Conservation (phyloP, 2,329 filamentous ascomycete genomes). For the Phyllosticta citribraziliensis region DNA sequence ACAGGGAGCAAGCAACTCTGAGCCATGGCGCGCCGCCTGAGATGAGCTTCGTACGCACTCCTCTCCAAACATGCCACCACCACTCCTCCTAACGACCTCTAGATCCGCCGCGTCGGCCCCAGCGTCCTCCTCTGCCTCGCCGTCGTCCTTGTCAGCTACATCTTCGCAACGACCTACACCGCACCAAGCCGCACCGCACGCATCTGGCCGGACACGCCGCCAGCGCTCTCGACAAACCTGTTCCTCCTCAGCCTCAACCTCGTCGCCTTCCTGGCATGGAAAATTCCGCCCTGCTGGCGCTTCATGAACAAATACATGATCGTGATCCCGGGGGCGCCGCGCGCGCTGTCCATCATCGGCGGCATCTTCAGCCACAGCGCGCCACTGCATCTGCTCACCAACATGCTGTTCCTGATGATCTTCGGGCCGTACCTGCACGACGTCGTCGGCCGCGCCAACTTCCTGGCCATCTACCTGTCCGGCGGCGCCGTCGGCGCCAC, state of each 20-base stretch:
- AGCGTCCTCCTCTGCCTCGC: slow-evolving; percentile 21
- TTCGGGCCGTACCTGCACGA: slow-evolving; percentile 44
- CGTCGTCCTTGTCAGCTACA: slow-evolving; percentile 16
- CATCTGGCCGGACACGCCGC: slow-evolving; percentile 24
- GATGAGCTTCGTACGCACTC: slow-evolving; percentile 24
- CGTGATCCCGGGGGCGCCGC: slow-evolving; percentile 54
- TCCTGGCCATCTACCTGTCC: slow-evolving; percentile 25
- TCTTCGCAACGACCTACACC: slow-evolving; percentile 24
- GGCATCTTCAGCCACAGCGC: slow-evolving; percentile 61
- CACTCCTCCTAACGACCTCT: neutral
- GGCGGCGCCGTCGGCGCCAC: slow-evolving; percentile 24
- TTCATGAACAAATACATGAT: slow-evolving; percentile 61
- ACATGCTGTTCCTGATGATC: slow-evolving; percentile 57
- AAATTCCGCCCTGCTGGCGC: slow-evolving; percentile 54
- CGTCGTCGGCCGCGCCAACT: slow-evolving; percentile 25
- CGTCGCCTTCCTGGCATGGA: slow-evolving; percentile 50
- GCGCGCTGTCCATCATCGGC: slow-evolving; percentile 51
- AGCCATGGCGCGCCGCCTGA: slow-evolving; percentile 18
- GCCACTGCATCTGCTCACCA: slow-evolving; percentile 50
- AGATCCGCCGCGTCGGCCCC: slow-evolving; percentile 21
- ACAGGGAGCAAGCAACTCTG: slow-evolving; percentile 18
- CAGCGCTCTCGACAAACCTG: slow-evolving; percentile 40
- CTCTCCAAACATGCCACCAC: neutral
- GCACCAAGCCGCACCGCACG: slow-evolving; percentile 23
- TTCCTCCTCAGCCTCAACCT: slow-evolving; percentile 52